Conservation (phyloP, 192 early-diverging fungal species). For the Umbelopsis sp. region DNA sequence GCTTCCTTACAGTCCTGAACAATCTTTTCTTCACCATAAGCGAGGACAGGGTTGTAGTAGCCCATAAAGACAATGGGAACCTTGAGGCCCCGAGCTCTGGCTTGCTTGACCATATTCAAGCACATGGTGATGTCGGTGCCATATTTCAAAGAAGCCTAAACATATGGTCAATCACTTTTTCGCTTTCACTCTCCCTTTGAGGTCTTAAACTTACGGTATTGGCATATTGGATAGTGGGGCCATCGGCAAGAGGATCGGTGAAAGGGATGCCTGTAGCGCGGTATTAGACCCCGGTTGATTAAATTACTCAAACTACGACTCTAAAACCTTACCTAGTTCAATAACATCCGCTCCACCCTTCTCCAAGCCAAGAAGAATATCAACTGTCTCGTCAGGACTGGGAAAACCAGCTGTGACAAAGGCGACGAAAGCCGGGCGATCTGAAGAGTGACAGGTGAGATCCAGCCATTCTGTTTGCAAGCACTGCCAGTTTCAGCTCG, state of each 20-base stretch:
- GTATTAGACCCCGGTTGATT: neutral
- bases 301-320: neutral
- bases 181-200: neutral
- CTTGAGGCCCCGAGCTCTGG: slow-evolving; percentile 80
- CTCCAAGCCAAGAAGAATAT: slow-evolving; percentile 85
- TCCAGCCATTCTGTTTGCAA: neutral
- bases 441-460: slow-evolving; percentile 34
- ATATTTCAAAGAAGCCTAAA: slow-evolving; percentile 77
- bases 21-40: slow-evolving; percentile 89
- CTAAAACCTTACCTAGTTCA: slow-evolving; percentile 74
- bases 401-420: slow-evolving; percentile 96
- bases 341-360: slow-evolving; percentile 93
- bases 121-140: slow-evolving; percentile 80
- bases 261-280: slow-evolving; percentile 79
- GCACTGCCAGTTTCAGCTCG: no score
- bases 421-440: slow-evolving; percentile 87
- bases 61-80: slow-evolving; percentile 98
- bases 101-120: slow-evolving; percentile 77
- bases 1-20: slow-evolving; percentile 82
- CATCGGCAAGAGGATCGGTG: slow-evolving; percentile 97
- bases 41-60: slow-evolving; percentile 97
- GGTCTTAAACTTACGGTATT: slow-evolving; percentile 58
- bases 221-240: slow-evolving; percentile 95
- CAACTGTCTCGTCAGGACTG: slow-evolving; percentile 74
- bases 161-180: neutral